These are phyloP conservation scores for Puccinia brachypodii DNA, from an alignment of 1,284 basidiomycete species.

Conservation along the genomic window DNA sequence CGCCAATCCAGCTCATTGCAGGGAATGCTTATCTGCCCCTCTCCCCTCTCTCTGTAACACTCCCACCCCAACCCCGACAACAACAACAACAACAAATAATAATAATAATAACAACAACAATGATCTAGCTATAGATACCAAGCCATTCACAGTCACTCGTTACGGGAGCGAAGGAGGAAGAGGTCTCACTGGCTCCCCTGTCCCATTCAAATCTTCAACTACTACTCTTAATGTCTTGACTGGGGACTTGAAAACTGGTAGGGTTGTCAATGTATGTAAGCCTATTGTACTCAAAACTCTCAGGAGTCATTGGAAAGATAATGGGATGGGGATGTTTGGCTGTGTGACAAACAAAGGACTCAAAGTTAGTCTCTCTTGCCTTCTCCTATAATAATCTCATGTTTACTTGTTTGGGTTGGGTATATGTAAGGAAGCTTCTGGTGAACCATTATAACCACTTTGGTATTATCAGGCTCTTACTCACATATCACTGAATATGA, in stretches of 20 bases:
- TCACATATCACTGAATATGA: too few species aligned
- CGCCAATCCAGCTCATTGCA: not conserved
- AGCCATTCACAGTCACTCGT: not conserved
- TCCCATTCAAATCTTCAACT: not conserved
- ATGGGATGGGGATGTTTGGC: conserved; percentile 46
- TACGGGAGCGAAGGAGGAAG: conserved; percentile 4
- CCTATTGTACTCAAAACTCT: conserved; percentile 39
- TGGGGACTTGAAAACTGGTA: conserved; percentile 24
- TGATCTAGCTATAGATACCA: conserved; percentile 16
- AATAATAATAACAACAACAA: too few species aligned
- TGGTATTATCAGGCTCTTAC: too few species aligned
- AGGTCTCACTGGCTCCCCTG: not conserved
- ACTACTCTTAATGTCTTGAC: not conserved
- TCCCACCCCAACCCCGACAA: not conserved
- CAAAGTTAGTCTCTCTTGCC: conserved; percentile 14
- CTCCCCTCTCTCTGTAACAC: not conserved
- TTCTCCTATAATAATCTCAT: not conserved
- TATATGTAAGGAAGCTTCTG: too few species aligned
- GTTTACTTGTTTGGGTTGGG: not conserved
- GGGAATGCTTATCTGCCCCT: conserved; percentile 31
- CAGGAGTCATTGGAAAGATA: conserved; percentile 8
- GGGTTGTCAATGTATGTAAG: conserved; percentile 36
- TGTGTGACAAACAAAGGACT: conserved; percentile 46
- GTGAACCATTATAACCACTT: too few species aligned
- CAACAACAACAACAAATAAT: too few species aligned